phyloP scores from a whole-genome alignment of 2,329 filamentous ascomycete genomes.

The Drechslerella coelobrocha region DNA sequence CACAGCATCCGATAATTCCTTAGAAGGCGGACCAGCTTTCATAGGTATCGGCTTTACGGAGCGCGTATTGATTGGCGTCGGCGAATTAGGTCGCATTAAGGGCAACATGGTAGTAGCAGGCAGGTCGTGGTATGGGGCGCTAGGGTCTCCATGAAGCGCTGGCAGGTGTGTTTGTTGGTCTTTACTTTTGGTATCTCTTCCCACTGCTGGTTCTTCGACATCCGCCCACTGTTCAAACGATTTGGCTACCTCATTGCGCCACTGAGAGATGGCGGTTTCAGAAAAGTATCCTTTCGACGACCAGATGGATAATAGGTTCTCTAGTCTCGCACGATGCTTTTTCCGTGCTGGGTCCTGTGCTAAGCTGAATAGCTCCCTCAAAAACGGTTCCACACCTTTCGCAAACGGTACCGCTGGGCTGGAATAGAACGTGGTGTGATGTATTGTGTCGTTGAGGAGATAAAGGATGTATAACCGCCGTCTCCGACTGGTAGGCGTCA shows the following conservation, averaged over 20 bases:
- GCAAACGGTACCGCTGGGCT: conserved; percentile 64
- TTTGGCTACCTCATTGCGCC: conserved; percentile 66
- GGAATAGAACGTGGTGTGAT: conserved; percentile 68
- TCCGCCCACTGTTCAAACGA: conserved; percentile 54
- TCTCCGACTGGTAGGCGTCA: conserved; percentile 67
- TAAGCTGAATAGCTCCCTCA: conserved; percentile 69
- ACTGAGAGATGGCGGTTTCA: conserved; percentile 63
- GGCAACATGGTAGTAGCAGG: conserved; percentile 82
- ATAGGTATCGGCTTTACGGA: conserved; percentile 76
- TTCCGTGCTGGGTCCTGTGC: conserved; percentile 67
- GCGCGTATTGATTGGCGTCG: conserved; percentile 73
- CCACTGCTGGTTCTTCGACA: conserved; percentile 6
- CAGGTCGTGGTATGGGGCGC: conserved; percentile 78
- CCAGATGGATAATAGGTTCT: conserved; percentile 73
- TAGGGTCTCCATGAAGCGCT: conserved; percentile 75
- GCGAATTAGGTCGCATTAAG: conserved; percentile 77
- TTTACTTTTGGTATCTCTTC: conserved; percentile 20
- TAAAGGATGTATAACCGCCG: conserved; percentile 78
- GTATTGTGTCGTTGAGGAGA: conserved; percentile 77
- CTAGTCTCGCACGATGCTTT: conserved; percentile 71
- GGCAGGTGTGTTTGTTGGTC: conserved; percentile 64
- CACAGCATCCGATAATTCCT: conserved; percentile 71
- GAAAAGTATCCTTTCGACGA: conserved; percentile 70
- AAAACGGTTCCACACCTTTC: conserved; percentile 65
- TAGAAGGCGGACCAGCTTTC: conserved; percentile 71